Evolutionary conservation across 164 flowering plant genomes (phyloP), one percentile per base, ranked within the genome.

Genomic region (Liquidambar formosana): DNA sequence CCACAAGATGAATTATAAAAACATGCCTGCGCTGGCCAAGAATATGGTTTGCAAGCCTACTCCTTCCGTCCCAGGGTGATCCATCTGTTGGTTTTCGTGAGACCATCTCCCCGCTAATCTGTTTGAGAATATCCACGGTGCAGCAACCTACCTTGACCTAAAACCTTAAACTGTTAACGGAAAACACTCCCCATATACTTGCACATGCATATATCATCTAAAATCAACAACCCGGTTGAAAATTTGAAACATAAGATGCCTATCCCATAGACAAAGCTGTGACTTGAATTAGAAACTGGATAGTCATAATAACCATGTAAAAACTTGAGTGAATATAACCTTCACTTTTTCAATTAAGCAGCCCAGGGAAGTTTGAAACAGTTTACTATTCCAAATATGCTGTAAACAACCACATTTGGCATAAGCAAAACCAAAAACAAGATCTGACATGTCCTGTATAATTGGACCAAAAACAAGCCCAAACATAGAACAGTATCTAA

Each of bases 141-240:
- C 93, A 92, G 80, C 97, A 92, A 59, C 91, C 93, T 10, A 96
- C 74, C 69, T 79, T 90, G 62, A 91, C 89, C 99, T 96, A 84
- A 74, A 74, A 80, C 27, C 22, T 62, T 21, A 49, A 61, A 61
- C 8, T 21, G 16, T 33, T 41, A 63, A 59, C 53, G 33, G 25
- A 52, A 44, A 59, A 56, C 45, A 23, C 41, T 16, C 48, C 45
- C 19, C 15, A 54, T 19, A 45, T 21, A n/a, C 57, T 5, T 57
- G 23, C 6, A 12, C 22, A 54, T 3, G 19, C 19, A 16, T 2
- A 14, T 18, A 18, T 65, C 13, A 53, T 53, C 15, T 18, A 8
- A 53, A 11, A 41, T 4, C 5, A 3, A 65, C 51, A 52, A 33
- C 60, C 33, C 5, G 19, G 23, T n/a, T 2, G 47, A 22, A 57